A percentile compares a stretch with the other conserved stretches of the same genome.
phyloP scores from a whole-genome alignment of 495 filamentous ascomycete genomes.

The Parathielavia hyrcaniae region DNA sequence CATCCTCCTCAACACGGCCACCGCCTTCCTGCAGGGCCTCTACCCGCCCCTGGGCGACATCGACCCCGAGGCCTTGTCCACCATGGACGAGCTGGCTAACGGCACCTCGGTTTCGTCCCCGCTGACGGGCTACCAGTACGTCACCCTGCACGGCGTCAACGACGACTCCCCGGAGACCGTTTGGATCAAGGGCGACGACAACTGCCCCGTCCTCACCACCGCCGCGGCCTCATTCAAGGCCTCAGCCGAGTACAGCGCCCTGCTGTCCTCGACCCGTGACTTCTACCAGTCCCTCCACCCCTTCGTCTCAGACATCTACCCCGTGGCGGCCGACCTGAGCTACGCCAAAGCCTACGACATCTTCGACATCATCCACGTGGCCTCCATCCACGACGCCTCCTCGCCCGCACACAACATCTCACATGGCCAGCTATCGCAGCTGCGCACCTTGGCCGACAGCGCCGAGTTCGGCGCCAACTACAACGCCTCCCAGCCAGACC shows the following conservation, averaged over 20 bases:
- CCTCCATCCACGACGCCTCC: constrained; percentile 19
- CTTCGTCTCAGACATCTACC: constrained; percentile 11
- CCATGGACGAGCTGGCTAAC: constrained; percentile 19
- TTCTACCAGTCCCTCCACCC: constrained; percentile 22
- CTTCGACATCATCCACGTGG: constrained; percentile 26
- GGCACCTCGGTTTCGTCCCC: constrained; percentile 17
- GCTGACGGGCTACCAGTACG: constrained; percentile 25
- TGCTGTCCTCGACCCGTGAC: constrained; percentile 11
- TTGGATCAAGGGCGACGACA: constrained; percentile 25
- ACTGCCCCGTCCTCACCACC: constrained; percentile 15
- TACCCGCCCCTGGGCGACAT: constrained; percentile 21
- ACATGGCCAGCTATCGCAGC: constrained; percentile 16
- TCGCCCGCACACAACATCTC: constrained; percentile 9
- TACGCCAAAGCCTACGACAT: constrained; percentile 24
- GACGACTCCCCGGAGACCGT: constrained; percentile 20
- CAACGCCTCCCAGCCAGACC: constrained; percentile 19
- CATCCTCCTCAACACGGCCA: constrained; percentile 26
- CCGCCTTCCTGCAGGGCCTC: constrained; percentile 24
- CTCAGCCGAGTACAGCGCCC: constrained; percentile 10
- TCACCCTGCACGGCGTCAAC: constrained; percentile 21
- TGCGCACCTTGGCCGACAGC: constrained; percentile 22
- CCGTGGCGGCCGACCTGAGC: constrained; percentile 7
- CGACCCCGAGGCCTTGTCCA: background rate
- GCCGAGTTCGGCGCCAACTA: constrained; percentile 32
- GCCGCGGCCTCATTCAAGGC: constrained; percentile 4